Evolutionary conservation across 306 rosid genomes (phyloP).

Genomic region (Alnus glutinosa): DNA sequence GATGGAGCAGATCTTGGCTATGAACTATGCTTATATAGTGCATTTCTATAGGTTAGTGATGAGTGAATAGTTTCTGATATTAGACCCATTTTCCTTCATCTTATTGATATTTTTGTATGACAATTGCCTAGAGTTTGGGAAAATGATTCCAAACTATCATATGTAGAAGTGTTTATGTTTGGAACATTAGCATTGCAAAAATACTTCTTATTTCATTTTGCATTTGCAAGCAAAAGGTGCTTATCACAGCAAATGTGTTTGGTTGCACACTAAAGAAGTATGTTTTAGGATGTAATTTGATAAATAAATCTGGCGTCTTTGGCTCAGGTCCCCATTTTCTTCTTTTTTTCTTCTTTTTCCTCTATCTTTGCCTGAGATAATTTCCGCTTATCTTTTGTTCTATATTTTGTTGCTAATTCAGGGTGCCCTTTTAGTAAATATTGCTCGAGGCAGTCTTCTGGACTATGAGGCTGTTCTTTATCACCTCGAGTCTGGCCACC

Average conservation of each 20-base stretch:
- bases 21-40: not conserved
- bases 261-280: not conserved
- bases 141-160: not conserved
- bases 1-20: not conserved
- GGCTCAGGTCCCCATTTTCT: not conserved
- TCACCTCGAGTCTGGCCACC: slow-evolving; percentile 62
- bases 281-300: not conserved
- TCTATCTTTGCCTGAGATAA: not conserved
- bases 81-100: not conserved
- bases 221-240: too few species aligned
- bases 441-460: slow-evolving; percentile 72
- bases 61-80: not conserved
- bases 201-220: not conserved
- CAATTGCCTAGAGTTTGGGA: not conserved
- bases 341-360: not conserved
- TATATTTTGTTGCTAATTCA: slow-evolving; percentile 28
- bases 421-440: slow-evolving; percentile 83
- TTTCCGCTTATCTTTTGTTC: not conserved
- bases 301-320: not conserved
- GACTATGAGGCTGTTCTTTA: slow-evolving; percentile 62
- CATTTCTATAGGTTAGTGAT: not conserved
- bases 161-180: not conserved
- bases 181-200: not conserved
- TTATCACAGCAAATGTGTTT: not conserved
- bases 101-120: not conserved